Base-by-base conservation (phyloP, 345 rosid species). In the Pistacia integerrima region DNA sequence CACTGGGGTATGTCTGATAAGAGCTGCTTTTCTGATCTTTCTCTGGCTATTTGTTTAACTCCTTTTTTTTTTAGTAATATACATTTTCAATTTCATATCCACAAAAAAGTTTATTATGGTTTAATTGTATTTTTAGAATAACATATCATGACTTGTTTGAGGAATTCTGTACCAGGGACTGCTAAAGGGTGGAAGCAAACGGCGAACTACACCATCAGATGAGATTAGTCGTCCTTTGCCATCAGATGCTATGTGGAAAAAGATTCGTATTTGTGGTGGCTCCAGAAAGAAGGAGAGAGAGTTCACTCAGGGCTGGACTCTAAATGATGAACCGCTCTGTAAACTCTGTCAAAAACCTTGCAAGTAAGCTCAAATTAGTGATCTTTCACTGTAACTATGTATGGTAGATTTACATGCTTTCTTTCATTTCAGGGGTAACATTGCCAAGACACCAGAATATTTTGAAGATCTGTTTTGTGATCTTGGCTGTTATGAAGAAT, bases 381-480 rank as follows among this genome's bases (percentile, higher is more conserved):
- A 18, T 83, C 46, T 76, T 36, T 65, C 48, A n/a, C 69, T 49
- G 41, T 59, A 44, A n/a, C 76, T 64, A 58, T 70, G 13, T 66
- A 54, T 56, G 22, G 55, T 69, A 64, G 72, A 52, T 30, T 61
- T 57, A 49, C 46, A 17, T 8, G 6, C 63, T 62, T 77, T 18
- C 63, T 55, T 72, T 75, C 11, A 18, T 79, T 84, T 65, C 88
- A 93, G 99, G 87, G 90, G 93, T 62, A 77, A 28, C 78, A 90
- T 82, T 81, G 92, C 97, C 57, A 90, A 81, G 86, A 87, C 80
- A 35, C 98, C 98, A 46, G 94, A 91, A 84, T 95, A 87, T 86
- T 89, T 95, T 81, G 99, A 95, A 87, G 99, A 95, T 87, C 92
- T 95, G 57, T 95, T 95, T 77, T 95, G 99, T 78, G 82, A 87